Percentiles rank a stretch among this genome's conserved stretches.
phyloP scores from a whole-genome alignment of 2,329 filamentous ascomycete species.

The Bertia moriformis region DNA sequence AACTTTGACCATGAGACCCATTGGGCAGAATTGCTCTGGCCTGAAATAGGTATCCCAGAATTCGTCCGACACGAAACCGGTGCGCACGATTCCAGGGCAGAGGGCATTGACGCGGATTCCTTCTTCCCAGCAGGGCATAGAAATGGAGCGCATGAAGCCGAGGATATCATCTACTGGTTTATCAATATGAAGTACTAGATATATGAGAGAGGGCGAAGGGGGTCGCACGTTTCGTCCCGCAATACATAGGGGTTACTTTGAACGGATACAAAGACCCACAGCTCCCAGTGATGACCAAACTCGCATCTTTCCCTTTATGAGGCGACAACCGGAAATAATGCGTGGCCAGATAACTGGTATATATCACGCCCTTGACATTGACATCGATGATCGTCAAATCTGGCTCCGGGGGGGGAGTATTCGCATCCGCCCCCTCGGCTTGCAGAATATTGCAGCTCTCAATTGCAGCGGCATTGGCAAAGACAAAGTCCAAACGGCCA shows the following conservation, averaged over 20 bases:
- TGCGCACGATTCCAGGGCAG: conserved; percentile 17
- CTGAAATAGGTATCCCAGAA: conserved; percentile 12
- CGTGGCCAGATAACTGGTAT: conserved; percentile 20
- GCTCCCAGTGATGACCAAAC: conserved; percentile 18
- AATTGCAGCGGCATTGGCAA: conserved; percentile 29
- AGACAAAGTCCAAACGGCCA: conserved; percentile 27
- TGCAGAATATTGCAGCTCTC: conserved; percentile 18
- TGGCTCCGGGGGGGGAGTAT: conserved; percentile 8
- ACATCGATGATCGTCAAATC: conserved; percentile 20
- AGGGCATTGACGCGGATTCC: background rate
- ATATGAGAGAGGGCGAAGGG: background rate
- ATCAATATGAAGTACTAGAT: background rate
- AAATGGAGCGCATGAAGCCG: background rate
- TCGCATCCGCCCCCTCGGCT: too few species aligned
- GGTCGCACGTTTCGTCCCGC: background rate
- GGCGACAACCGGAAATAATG: conserved; percentile 20
- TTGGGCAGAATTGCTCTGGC: background rate
- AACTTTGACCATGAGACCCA: background rate
- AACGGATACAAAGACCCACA: conserved; percentile 11
- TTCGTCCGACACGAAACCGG: conserved; percentile 14
- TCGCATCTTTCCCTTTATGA: conserved; percentile 9
- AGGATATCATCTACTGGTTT: too few species aligned
- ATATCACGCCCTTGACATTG: conserved; percentile 23
- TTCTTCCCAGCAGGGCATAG: conserved; percentile 4
- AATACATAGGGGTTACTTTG: background rate